phyloP scores from a whole-genome alignment of 169 alveolate genomes.

The Plasmodium berghei region DNA sequence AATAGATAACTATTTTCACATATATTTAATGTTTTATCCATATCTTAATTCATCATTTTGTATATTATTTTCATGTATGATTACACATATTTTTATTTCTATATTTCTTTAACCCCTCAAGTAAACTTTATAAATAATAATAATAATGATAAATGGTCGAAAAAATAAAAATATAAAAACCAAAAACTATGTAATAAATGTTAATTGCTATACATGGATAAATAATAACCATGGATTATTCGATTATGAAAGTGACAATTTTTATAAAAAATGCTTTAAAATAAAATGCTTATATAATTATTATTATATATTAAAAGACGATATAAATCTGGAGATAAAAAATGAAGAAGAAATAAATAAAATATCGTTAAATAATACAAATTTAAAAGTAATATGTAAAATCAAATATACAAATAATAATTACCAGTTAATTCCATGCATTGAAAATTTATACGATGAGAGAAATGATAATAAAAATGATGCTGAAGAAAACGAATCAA shows the following conservation, averaged over 20 bases:
- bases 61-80: no score
- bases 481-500: slow-evolving; percentile 3
- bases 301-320: slow-evolving; percentile 74
- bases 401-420: slow-evolving; percentile 61
- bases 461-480: slow-evolving; percentile 8
- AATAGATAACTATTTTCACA: no score
- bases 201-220: slow-evolving; percentile 80
- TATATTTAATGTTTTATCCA: no score
- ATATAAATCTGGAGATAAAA: slow-evolving; percentile 59
- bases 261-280: slow-evolving; percentile 81
- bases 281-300: slow-evolving; percentile 76
- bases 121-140: no score
- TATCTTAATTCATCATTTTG: no score
- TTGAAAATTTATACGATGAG: slow-evolving; percentile 27
- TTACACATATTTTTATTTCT: no score
- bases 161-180: slow-evolving; percentile 54
- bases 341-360: slow-evolving; percentile 76
- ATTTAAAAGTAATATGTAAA: slow-evolving; percentile 47
- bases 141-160: slow-evolving; percentile 53
- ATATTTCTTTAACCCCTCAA: no score
- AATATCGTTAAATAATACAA: slow-evolving; percentile 34
- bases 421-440: slow-evolving; percentile 56
- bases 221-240: slow-evolving; percentile 84
- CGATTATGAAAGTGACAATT: slow-evolving; percentile 83
- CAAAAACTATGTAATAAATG: slow-evolving; percentile 56